phyloP scores from a whole-genome alignment of 345 rosid species.

The Luvunga scandens region DNA sequence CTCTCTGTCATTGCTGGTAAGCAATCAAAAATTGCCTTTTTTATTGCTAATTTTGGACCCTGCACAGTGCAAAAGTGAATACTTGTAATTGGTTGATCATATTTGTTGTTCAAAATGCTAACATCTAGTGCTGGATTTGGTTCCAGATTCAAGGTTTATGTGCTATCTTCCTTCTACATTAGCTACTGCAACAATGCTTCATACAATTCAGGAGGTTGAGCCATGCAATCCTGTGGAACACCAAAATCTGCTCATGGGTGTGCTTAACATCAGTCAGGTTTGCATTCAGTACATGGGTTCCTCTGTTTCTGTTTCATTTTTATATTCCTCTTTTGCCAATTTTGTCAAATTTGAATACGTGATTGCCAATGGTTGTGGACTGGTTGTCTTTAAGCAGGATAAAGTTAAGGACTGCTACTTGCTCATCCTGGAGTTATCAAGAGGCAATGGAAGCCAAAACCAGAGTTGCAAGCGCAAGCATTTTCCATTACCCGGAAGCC shows the following conservation, averaged over 20 bases:
- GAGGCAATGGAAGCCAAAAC: constrained; percentile 26
- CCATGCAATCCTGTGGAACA: constrained; percentile 47
- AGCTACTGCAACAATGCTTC: constrained; percentile 76
- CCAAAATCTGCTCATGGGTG: constrained; percentile 52
- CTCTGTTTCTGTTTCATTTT: constrained; percentile 1
- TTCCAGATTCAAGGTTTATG: constrained; percentile 69
- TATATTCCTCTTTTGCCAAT: not conserved
- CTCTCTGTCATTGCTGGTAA: constrained; percentile 72
- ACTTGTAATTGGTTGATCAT: not conserved
- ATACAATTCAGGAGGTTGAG: constrained; percentile 56
- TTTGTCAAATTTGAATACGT: not conserved
- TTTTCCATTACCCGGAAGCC: constrained; percentile 40
- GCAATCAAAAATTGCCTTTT: constrained; percentile 16
- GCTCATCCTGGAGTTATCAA: constrained; percentile 47
- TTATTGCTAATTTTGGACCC: constrained; percentile 3
- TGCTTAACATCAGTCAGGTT: constrained; percentile 69
- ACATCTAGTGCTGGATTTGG: constrained; percentile 21
- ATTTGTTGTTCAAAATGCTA: constrained; percentile 7
- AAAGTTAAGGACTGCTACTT: constrained; percentile 59
- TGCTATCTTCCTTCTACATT: constrained; percentile 59
- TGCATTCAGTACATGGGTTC: constrained; percentile 15
- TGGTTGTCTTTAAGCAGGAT: constrained; percentile 39
- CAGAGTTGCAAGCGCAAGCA: constrained; percentile 49
- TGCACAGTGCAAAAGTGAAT: not conserved
- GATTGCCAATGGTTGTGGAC: not conserved